Evolutionary conservation across 805 yeast species (phyloP).

Genomic region (Brettanomyces custersianus): DNA sequence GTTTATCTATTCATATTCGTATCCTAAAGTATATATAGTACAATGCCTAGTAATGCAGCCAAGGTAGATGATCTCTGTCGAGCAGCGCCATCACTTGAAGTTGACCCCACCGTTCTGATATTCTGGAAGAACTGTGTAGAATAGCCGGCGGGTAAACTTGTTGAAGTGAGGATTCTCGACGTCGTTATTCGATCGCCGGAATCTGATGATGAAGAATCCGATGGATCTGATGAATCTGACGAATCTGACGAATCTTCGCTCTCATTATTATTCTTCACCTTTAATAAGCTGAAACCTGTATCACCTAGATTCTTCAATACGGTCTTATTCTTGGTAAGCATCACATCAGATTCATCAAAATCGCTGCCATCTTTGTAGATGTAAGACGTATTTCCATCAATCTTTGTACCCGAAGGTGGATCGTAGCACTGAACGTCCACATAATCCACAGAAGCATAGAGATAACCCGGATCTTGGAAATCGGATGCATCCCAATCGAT

Average conservation of each 20-base stretch:
- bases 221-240: too few relatives aligned
- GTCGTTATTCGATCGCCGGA: too few relatives aligned
- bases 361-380: conserved; percentile 38
- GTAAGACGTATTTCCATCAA: conserved; percentile 40
- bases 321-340: conserved; percentile 55
- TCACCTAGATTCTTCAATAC: conserved; percentile 52
- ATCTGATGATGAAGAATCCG: too few relatives aligned
- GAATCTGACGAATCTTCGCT: too few relatives aligned
- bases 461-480: conserved; percentile 70
- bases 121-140: conserved; percentile 3
- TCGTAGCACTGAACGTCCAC: conserved; percentile 62
- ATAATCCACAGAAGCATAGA: conserved; percentile 54
- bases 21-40: neutral
- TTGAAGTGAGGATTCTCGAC: too few relatives aligned
- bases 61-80: too few relatives aligned
- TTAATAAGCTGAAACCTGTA: conserved; percentile 51
- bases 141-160: conserved; percentile 2
- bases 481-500: conserved; percentile 78
- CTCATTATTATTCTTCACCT: conserved; percentile 20
- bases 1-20: too few relatives aligned
- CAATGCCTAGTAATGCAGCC: too few relatives aligned
- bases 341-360: conserved; percentile 41
- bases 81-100: conserved; percentile 1
- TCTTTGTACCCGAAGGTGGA: conserved; percentile 48
- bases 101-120: neutral